Base-by-base conservation (phyloP, 306 rosid genomes). In the Psophocarpus tetragonolobus region DNA sequence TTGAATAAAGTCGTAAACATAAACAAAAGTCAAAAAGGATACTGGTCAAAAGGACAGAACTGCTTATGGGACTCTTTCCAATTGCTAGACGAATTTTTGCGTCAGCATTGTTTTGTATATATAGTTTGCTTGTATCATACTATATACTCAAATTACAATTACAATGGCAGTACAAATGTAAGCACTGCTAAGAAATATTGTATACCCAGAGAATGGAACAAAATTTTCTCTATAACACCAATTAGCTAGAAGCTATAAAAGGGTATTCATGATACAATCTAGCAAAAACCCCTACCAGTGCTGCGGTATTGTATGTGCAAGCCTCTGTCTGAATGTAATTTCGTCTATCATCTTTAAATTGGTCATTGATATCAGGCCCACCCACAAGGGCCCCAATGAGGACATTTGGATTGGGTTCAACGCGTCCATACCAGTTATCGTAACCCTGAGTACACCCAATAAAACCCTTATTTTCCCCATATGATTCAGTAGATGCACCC, bases 371-470 rank as follows among this genome's bases (percentile, higher is more conserved):
- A 41, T 91, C 90, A 0, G 97, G 98, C 54, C 98, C 98, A 56
- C 98, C 98, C 11, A 93, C 95, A 5, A 93, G 69, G 29, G 93
- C 98, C 53, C 98, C 98, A 41, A 32, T 23, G 4, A 93, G 76
- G 1, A 87, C 50, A 27, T 91, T 87, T 0, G 98, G 96, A 69
- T 93, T 93, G 7, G 86, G 85, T 61, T 77, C 85, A 6, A 1
- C 32, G 12, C 84, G 83, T 65, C 79, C 83, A 73, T 87, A 91
- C 96, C 93, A 91, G 53, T 35, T 72, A 76, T 90, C 93, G 60
- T 84, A 91, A 0, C 98, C 98, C 41, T 91, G 90, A 26, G 88
- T 87, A 82, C 98, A 91, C 76, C 97, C 98, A 7, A 93, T 88
- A 66, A 93, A 93, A 7, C 84, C 93, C 80, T 24, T 72, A 14